Evolutionary conservation across 140 eudicot genomes (phyloP).

Genomic region (Anethum foeniculum): DNA sequence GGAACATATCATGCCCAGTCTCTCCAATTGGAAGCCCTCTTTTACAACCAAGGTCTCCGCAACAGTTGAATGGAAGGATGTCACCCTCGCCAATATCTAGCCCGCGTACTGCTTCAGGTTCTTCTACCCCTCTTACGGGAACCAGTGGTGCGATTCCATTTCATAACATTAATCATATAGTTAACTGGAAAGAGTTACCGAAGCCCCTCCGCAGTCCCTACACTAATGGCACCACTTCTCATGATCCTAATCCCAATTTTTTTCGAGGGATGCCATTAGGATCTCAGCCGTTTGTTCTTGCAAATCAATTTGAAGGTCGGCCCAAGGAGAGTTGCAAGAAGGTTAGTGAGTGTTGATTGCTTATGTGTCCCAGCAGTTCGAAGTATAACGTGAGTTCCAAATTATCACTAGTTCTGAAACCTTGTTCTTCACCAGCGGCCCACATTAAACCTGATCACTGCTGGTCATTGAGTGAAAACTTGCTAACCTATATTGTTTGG

Average conservation of each 20-base stretch:
- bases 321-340: conserved; percentile 35
- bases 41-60: conserved; percentile 69
- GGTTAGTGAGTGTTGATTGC: conserved; percentile 64
- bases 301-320: conserved; percentile 38
- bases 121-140: conserved; percentile 68
- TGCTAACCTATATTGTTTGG: conserved; percentile 1
- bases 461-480: conserved; percentile 1
- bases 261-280: conserved; percentile 49
- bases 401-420: conserved; percentile 43
- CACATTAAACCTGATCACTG: conserved; percentile 7
- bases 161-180: conserved; percentile 49
- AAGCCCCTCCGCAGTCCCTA: conserved; percentile 29
- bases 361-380: conserved; percentile 54
- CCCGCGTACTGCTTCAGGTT: conserved; percentile 78
- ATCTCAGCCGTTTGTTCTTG: conserved; percentile 26
- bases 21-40: conserved; percentile 98
- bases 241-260: conserved; percentile 57
- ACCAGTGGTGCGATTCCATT: conserved; percentile 47
- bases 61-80: conserved; percentile 63
- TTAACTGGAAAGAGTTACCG: conserved; percentile 59
- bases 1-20: conserved; percentile 87
- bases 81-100: conserved; percentile 87
- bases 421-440: conserved; percentile 17
- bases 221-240: conserved; percentile 35
- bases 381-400: conserved; percentile 44